Evolutionary conservation across 352 stramenopile species (phyloP).

Genomic region (Phytophthora tubulina): DNA sequence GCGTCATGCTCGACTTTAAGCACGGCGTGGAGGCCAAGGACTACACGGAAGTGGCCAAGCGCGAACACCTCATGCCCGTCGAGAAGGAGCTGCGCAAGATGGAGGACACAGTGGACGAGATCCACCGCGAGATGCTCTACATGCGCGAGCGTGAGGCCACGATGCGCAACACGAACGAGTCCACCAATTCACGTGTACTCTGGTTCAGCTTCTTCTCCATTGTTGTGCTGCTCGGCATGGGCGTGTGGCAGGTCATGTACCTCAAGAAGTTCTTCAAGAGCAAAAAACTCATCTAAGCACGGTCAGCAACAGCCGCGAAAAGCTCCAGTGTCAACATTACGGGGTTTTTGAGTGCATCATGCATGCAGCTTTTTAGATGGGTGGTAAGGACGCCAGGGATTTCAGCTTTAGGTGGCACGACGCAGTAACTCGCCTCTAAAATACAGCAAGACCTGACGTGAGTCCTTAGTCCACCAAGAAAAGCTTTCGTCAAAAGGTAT

Average conservation of each 20-base stretch:
- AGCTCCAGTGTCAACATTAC: background rate
- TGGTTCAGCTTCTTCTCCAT: slow-evolving; percentile 94
- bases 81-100: slow-evolving; percentile 92
- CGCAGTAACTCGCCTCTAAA: slow-evolving; percentile 18
- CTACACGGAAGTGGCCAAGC: slow-evolving; percentile 90
- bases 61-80: slow-evolving; percentile 90
- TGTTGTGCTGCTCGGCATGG: slow-evolving; percentile 84
- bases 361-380: slow-evolving; percentile 26
- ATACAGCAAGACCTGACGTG: slow-evolving; percentile 30
- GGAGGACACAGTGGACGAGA: slow-evolving; percentile 91
- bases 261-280: slow-evolving; percentile 94
- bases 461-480: slow-evolving; percentile 21
- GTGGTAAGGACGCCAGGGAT: slow-evolving; percentile 3
- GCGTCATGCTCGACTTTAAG: slow-evolving; percentile 90
- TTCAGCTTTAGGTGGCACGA: slow-evolving; percentile 12
- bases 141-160: slow-evolving; percentile 87
- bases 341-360: background rate
- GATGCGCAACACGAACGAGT: slow-evolving; percentile 92
- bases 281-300: slow-evolving; percentile 90
- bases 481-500: background rate
- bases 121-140: slow-evolving; percentile 92
- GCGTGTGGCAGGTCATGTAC: slow-evolving; percentile 90
- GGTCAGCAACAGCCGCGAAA: background rate
- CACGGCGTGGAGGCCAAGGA: slow-evolving; percentile 91
- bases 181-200: slow-evolving; percentile 88